A percentile compares a stretch with the other conserved stretches of the same genome.
These are phyloP conservation scores for Sphaerulina populicola DNA, from an alignment of 2,329 filamentous ascomycete species.

Conservation along the genomic window DNA sequence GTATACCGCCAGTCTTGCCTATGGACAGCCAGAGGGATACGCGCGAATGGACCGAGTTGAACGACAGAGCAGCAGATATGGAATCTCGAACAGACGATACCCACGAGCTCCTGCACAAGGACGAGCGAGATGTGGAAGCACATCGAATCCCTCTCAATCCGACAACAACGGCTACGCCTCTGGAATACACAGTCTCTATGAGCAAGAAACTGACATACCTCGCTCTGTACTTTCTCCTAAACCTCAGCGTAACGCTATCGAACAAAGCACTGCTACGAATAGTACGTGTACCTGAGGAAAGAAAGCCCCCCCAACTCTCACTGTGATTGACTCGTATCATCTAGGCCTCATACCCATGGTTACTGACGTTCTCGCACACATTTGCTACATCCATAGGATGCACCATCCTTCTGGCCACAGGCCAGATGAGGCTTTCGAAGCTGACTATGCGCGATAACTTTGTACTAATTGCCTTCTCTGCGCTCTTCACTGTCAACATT, in stretches of 20 bases:
- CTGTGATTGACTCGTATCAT: background rate
- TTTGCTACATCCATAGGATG: slow-evolving; percentile 50
- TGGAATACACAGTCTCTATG: slow-evolving; percentile 23
- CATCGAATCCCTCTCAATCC: background rate
- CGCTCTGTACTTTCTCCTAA: slow-evolving; percentile 43
- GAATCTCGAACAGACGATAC: slow-evolving; percentile 9
- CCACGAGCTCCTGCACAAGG: slow-evolving; percentile 14
- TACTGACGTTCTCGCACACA: slow-evolving; percentile 53
- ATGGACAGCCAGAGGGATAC: slow-evolving; percentile 9
- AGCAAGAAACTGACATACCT: slow-evolving; percentile 23
- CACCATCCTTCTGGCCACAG: slow-evolving; percentile 44
- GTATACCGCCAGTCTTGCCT: background rate
- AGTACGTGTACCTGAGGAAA: slow-evolving; percentile 21
- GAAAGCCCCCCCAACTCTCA: background rate
- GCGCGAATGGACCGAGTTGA: slow-evolving; percentile 10
- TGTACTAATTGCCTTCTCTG: slow-evolving; percentile 50
- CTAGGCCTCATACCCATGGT: slow-evolving; percentile 54
- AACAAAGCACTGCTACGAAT: slow-evolving; percentile 49
- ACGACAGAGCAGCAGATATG: slow-evolving; percentile 6
- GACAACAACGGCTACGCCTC: slow-evolving; percentile 9
- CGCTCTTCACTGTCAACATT: slow-evolving; percentile 57
- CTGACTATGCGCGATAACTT: slow-evolving; percentile 48
- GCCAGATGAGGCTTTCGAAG: slow-evolving; percentile 48
- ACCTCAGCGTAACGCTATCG: slow-evolving; percentile 48
- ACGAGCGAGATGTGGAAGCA: slow-evolving; percentile 14